Conservation (phyloP, 192 early-diverging fungal species). For the Geranomyces michiganensis region DNA sequence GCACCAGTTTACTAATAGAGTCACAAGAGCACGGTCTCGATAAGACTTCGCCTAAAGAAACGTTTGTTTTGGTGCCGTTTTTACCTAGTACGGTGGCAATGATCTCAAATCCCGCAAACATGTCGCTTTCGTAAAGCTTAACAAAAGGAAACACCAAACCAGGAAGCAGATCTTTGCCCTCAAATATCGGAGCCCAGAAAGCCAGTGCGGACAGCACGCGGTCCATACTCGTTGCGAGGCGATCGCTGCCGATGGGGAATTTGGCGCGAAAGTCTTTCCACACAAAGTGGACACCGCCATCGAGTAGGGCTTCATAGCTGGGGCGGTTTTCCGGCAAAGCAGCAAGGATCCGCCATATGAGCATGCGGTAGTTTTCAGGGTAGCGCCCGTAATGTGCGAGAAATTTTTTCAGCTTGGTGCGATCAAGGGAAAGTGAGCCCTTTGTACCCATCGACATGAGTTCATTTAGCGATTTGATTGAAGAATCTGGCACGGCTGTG, state of each 20-base stretch:
- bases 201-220: conserved; percentile 56
- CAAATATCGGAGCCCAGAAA: conserved; percentile 65
- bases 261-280: conserved; percentile 44
- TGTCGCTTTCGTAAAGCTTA: conserved; percentile 54
- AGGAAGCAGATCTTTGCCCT: conserved; percentile 63
- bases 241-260: conserved; percentile 57
- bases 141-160: conserved; percentile 62
- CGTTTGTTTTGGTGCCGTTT: neutral
- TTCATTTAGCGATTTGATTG: conserved; percentile 18
- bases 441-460: conserved; percentile 1
- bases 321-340: conserved; percentile 56
- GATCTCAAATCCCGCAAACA: conserved; percentile 58
- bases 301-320: conserved; percentile 54
- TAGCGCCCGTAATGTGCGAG: conserved; percentile 50
- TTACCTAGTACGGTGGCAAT: conserved; percentile 59
- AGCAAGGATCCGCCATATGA: conserved; percentile 60
- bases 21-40: neutral
- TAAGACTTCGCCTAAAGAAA: neutral
- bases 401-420: conserved; percentile 42
- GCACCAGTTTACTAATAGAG: conserved; percentile 57
- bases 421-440: conserved; percentile 26
- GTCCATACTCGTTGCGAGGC: conserved; percentile 52
- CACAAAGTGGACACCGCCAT: conserved; percentile 48
- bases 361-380: conserved; percentile 50
- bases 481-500: neutral